Evolutionary conservation across 2,329 filamentous ascomycete species (phyloP), one percentile per base, ranked within the genome.

Genomic region (Cordyceps cicadae): DNA sequence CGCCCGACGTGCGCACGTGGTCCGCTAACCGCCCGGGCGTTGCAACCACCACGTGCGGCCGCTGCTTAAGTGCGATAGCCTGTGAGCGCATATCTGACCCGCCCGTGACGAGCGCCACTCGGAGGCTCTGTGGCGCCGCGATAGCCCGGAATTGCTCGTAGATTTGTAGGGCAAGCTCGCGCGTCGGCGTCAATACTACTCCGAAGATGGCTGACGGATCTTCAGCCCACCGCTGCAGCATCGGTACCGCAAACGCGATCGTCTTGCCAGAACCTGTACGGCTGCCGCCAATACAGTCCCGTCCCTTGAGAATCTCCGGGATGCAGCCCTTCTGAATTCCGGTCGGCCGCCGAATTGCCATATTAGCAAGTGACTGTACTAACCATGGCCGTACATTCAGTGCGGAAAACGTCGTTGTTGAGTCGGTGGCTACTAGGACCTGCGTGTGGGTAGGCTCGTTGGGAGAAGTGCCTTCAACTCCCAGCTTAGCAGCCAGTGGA

Each of bases 261-360:
- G 94, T 99, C 78, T 99, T 99, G 75, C 94, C 94, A 14, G 93
- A 97, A 79, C 94, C 94, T 0, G 94, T 99, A 64, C 92, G 83
- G 70, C 90, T 96, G 43, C 92, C 92, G 70, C 94, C 94, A 67
- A 99, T 97, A 71, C 92, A 97, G 75, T 99, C 92, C 67, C 89
- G 83, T 6, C 94, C 94, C 67, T 90, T 87, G 39, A 99, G 74
- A 62, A 97, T 97, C 71, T 94, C 89, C 1, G 93, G 92, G 69
- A 99, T 97, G 71, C 90, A 96, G 57, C 86, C 87, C 69, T 89
- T 90, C 68, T 99, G 94, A 78, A 99, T 97, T 17, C 88, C 88
- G 0, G 94, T 99, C 0, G 94, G 94, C 61, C 87, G 81, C 70
- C 85, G 89, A 70, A 99, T 97, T 34, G 92, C 90, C 82, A 86